Base-by-base conservation (phyloP, 371 early-diverging fungal species). In the Saksenaea vasiformis region DNA sequence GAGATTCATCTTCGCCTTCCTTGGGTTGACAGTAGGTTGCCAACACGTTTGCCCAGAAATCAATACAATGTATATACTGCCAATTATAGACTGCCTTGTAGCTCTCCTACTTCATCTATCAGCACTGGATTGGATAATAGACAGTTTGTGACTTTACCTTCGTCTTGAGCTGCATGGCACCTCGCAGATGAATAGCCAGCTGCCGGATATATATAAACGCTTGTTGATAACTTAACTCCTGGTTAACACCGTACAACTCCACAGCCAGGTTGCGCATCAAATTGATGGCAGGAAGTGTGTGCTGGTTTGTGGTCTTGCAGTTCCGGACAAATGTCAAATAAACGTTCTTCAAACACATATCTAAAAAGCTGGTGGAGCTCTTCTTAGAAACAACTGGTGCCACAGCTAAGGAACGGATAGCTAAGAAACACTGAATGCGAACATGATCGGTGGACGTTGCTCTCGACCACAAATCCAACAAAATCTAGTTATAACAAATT, bases 171-270 rank as follows among this genome's bases (percentile, higher is more conserved):
- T 88, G 86, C 76, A 95, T 91, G 8, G 95, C 92, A 66, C 85
- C 87, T 65, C 98, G 87, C 59, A 98, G 79, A 64, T 90, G 87
- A 62, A 95, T 90, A 3, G 96, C 97, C 60, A 97, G 77, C 73
- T 96, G 96, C 36, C 98, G 90, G 51, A 98, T 88, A 74, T 92
- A 94, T 24, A 91, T 85, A 71, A 98, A 98, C 17, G 89, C 96
- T 66, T 91, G 92, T 71, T 95, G 94, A 79, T 98, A 98, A 36
- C 91, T 89, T 37, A 90, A 70, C 13, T 84, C 83, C 8, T 86
- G 79, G 64, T 94, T 86, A 43, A 91, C 64, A 7, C 93, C 94
- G 64, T 88, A 90, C 11, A 96, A 81, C 58, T 97, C 94, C 27
- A 93, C 93, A 43, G 91, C 91, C 73, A 93, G 91, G 76, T 91